Evolutionary conservation across 441 rosid species (phyloP).

Genomic region (Gossypium schwendimanii): DNA sequence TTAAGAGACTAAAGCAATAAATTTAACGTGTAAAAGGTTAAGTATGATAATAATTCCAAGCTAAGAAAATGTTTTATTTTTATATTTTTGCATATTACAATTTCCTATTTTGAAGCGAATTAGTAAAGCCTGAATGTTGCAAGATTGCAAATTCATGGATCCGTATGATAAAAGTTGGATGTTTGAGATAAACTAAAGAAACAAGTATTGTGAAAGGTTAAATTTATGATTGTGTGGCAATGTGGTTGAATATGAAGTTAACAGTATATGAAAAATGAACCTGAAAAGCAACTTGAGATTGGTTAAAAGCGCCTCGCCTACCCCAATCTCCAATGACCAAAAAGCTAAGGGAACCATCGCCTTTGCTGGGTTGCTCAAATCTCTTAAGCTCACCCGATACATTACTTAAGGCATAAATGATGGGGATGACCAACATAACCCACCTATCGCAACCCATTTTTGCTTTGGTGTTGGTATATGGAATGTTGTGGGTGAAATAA

Average conservation of each 20-base stretch:
- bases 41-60: too few relatives aligned
- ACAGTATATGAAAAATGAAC: slow-evolving; percentile 16
- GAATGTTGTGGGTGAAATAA: background rate
- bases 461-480: background rate
- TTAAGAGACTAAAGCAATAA: too few relatives aligned
- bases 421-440: background rate
- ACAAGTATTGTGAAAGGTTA: too few relatives aligned
- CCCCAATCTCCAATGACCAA: slow-evolving; percentile 79
- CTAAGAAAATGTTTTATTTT: too few relatives aligned
- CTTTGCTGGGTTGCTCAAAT: slow-evolving; percentile 28
- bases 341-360: slow-evolving; percentile 54
- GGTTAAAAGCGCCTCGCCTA: slow-evolving; percentile 52
- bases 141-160: background rate
- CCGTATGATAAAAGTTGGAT: background rate
- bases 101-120: too few relatives aligned
- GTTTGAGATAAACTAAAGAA: too few relatives aligned
- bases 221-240: background rate
- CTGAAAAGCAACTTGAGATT: slow-evolving; percentile 56
- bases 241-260: background rate
- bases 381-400: background rate
- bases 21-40: too few relatives aligned
- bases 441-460: background rate
- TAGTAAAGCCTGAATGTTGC: background rate
- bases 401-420: background rate
- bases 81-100: too few relatives aligned